Conservation (phyloP, 208 protist species). For the Trypanosoma scelopori region DNA sequence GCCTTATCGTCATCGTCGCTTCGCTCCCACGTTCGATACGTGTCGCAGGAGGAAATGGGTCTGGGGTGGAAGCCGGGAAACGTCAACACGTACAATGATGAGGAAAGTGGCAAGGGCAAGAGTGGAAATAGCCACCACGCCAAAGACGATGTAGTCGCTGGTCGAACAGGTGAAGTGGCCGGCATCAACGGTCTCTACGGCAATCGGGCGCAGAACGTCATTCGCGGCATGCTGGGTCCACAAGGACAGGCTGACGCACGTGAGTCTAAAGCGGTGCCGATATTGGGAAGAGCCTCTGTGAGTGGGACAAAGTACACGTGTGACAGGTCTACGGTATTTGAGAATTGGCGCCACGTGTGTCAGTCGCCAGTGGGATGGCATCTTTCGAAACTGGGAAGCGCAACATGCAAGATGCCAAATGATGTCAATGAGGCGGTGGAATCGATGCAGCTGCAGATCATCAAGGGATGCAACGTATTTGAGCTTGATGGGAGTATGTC, state of each 20-base stretch:
- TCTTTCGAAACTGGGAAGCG: conserved; percentile 76
- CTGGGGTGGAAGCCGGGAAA: background rate
- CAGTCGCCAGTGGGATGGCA: conserved; percentile 74
- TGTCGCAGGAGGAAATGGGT: conserved; percentile 1
- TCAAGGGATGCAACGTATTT: conserved; percentile 88
- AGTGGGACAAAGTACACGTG: conserved; percentile 78
- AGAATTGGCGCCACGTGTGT: conserved; percentile 78
- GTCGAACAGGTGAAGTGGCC: conserved; percentile 36
- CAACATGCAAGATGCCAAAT: conserved; percentile 88
- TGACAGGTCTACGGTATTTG: conserved; percentile 81
- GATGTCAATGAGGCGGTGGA: conserved; percentile 81
- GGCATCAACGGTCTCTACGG: conserved; percentile 85
- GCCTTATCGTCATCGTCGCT: background rate
- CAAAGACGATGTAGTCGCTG: conserved; percentile 7
- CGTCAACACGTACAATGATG: background rate
- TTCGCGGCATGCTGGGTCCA: conserved; percentile 84
- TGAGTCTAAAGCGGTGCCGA: conserved; percentile 78
- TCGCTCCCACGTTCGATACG: background rate
- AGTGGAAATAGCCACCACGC: conserved; percentile 1
- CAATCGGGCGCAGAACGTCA: conserved; percentile 68
- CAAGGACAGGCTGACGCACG: conserved; percentile 73
- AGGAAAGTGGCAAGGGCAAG: conserved; percentile 4
- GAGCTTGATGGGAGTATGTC: conserved; percentile 83
- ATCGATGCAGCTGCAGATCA: conserved; percentile 87
- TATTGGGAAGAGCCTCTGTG: conserved; percentile 71